phyloP scores from a whole-genome alignment of 2,329 filamentous ascomycete genomes.

The Clarireedia monteithiana region DNA sequence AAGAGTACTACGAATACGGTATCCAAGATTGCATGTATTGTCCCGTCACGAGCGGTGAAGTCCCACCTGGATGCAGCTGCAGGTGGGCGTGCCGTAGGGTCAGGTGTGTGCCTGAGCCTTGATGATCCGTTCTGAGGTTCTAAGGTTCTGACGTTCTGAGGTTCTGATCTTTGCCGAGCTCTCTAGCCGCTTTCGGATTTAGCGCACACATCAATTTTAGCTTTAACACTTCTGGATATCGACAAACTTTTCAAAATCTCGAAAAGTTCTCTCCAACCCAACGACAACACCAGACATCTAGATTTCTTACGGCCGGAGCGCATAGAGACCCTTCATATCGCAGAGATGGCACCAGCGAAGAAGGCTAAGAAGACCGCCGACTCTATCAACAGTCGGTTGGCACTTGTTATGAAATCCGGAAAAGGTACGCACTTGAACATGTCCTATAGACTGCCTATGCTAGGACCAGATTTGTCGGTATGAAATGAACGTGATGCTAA shows the following conservation, averaged over 20 bases:
- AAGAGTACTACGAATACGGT: too few species aligned
- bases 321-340: conserved; percentile 30
- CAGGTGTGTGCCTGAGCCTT: too few species aligned
- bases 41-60: too few species aligned
- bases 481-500: conserved; percentile 8
- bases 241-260: neutral
- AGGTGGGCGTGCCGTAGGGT: too few species aligned
- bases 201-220: neutral
- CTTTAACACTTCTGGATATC: conserved; percentile 1
- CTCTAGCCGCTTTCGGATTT: neutral
- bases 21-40: too few species aligned
- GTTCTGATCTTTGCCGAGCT: neutral
- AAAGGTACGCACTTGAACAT: conserved; percentile 38
- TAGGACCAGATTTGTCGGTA: neutral
- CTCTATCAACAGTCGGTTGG: conserved; percentile 58
- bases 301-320: conserved; percentile 29
- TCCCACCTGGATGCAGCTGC: too few species aligned
- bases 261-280: neutral
- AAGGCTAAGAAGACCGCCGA: conserved; percentile 82
- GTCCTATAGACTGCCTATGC: neutral
- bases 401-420: conserved; percentile 57
- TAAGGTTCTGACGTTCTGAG: too few species aligned
- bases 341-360: conserved; percentile 46
- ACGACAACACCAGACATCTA: conserved; percentile 8
- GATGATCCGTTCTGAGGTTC: too few species aligned